phyloP scores from a whole-genome alignment of 148 eudicot species.

The Rhododendron henanense region DNA sequence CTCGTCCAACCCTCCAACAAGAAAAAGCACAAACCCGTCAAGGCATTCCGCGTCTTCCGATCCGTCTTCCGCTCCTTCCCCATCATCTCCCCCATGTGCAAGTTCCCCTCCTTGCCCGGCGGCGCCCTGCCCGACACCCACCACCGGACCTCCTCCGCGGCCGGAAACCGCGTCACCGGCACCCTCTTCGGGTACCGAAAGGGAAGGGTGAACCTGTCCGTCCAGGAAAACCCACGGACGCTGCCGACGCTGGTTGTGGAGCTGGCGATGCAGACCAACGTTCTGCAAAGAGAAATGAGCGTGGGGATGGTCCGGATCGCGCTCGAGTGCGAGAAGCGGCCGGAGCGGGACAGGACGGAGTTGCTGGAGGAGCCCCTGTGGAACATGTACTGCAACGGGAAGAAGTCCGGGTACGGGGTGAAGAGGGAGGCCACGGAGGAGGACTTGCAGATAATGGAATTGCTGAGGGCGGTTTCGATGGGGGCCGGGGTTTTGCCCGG shows the following conservation, averaged over 20 bases:
- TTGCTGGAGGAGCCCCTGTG: constrained; percentile 64
- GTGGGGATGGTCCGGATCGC: constrained; percentile 67
- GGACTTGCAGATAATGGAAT: constrained; percentile 68
- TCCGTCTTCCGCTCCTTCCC: constrained; percentile 66
- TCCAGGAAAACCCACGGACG: constrained; percentile 58
- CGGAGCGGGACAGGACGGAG: constrained; percentile 24
- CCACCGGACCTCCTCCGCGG: neutral
- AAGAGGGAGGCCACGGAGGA: constrained; percentile 60
- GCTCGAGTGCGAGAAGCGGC: constrained; percentile 64
- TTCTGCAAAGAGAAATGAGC: constrained; percentile 55
- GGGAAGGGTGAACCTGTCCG: constrained; percentile 58
- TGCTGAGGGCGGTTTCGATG: constrained; percentile 58
- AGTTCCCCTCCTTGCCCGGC: constrained; percentile 44
- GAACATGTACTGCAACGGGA: constrained; percentile 73
- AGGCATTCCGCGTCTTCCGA: constrained; percentile 42
- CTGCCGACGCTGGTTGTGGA: constrained; percentile 57
- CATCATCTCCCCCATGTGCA: constrained; percentile 54
- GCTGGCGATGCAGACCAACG: constrained; percentile 58
- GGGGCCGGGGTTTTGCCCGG: constrained; percentile 79
- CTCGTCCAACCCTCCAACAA: constrained; percentile 50
- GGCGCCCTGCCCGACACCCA: constrained; percentile 37
- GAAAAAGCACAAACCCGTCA: constrained; percentile 34
- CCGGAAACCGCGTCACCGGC: constrained; percentile 35
- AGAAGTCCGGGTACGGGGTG: constrained; percentile 57
- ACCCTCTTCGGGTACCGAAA: constrained; percentile 68